Base-by-base conservation (phyloP, 495 filamentous ascomycete genomes). In the Arthonia radiata region DNA sequence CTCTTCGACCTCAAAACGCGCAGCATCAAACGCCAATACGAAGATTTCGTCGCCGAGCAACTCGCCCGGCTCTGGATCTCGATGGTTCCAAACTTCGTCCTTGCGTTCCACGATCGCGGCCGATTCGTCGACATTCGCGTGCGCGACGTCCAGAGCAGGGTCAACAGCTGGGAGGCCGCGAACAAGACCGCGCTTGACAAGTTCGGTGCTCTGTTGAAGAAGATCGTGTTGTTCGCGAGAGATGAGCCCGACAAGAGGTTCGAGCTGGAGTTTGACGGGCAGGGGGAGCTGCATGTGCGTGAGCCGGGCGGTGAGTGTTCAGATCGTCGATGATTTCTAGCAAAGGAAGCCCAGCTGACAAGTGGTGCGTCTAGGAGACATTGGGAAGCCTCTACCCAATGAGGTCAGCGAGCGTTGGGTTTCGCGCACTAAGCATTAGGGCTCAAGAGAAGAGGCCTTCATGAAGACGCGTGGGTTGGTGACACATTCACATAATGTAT, bases 1-100 rank as follows among this genome's bases (percentile, higher is more conserved):
- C 42, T 71, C n/a, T 65, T 76, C 37, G 70, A 75, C 30, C 46
- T 77, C 26, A 75, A 76, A 35, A 79, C 72, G 1, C 56, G 65
- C 5, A 55, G 51, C 13, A 38, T 51, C 23, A 23, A 24, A 7
- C 45, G 47, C 16, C 38, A 37, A 13, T 32, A 43, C 14, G 37
- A 43, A 13, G 34, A 54, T 5, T 41, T 54, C 14, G 42, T 35
- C 2, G 32, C 23, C 2, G 57, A 61, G 2, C 48, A 63, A 21
- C 35, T 67, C 8, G 54, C 59, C 3, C 49, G 63, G 1, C 49
- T 74, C 4, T 75, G 67, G 68, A 15, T 71, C 0, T 34, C 49
- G 1, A 70, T 71, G 28, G 61, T 65, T 25, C 62, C 66, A 0
- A 62, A 63, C 26, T 58, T 76, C 24, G 38, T 76, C 14, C 42